A percentile compares a stretch with the other conserved stretches of the same genome.
Conservation (phyloP, 2,329 filamentous ascomycete genomes). For the Ophiostoma ips region DNA sequence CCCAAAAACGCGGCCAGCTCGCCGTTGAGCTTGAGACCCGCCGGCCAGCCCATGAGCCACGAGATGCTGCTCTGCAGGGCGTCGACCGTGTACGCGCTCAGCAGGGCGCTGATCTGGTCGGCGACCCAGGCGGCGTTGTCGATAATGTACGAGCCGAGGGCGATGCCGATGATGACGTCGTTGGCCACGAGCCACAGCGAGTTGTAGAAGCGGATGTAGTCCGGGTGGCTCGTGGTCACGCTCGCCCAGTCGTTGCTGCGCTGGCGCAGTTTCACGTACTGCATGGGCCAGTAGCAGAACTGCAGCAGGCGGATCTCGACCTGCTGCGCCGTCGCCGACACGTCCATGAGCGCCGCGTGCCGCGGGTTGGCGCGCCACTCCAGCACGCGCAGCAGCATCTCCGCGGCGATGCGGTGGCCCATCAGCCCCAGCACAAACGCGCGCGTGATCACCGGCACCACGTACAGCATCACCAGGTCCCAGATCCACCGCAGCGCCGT, state of each 20-base stretch:
- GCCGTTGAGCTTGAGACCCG: slow-evolving; percentile 85
- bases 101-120: slow-evolving; percentile 58
- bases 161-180: slow-evolving; percentile 96
- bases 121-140: slow-evolving; percentile 84
- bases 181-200: slow-evolving; percentile 97
- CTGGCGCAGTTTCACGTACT: slow-evolving; percentile 82
- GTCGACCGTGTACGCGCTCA: slow-evolving; percentile 74
- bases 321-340: slow-evolving; percentile 93
- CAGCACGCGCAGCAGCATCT: slow-evolving; percentile 62
- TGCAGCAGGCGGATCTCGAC: slow-evolving; percentile 94
- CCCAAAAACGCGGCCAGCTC: slow-evolving; percentile 90
- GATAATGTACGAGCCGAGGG: slow-evolving; percentile 89
- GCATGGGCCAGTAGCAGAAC: slow-evolving; percentile 97
- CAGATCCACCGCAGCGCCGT: slow-evolving; percentile 55
- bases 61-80: slow-evolving; percentile 78
- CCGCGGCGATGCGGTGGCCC: slow-evolving; percentile 65
- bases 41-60: slow-evolving; percentile 94
- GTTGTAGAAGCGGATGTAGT: slow-evolving; percentile 99
- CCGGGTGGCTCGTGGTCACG: slow-evolving; percentile 85
- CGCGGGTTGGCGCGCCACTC: slow-evolving; percentile 74
- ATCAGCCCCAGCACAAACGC: slow-evolving; percentile 68
- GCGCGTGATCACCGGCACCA: slow-evolving; percentile 62
- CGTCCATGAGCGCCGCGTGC: slow-evolving; percentile 78
- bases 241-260: slow-evolving; percentile 90
- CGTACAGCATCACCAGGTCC: slow-evolving; percentile 57